A percentile compares a stretch with the other conserved stretches of the same genome.
phyloP scores from a whole-genome alignment of 495 filamentous ascomycete genomes.

The Penicillium paradoxum region DNA sequence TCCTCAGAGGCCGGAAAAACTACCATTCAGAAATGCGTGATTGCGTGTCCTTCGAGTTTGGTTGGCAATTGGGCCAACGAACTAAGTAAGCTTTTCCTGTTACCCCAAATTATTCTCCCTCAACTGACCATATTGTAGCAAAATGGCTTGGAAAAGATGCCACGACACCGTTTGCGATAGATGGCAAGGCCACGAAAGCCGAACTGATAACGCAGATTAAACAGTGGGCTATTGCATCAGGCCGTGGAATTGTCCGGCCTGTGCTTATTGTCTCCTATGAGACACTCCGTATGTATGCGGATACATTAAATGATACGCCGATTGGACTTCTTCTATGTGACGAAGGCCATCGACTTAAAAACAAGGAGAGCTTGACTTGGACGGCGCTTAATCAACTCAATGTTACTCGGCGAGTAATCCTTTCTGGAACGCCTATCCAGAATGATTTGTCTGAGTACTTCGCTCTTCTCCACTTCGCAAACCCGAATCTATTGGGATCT shows the following conservation, averaged over 20 bases:
- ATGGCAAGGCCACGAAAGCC: conserved; percentile 93
- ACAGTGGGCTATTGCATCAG: conserved; percentile 89
- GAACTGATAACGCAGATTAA: conserved; percentile 84
- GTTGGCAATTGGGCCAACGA: conserved; percentile 99
- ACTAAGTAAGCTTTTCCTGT: conserved; percentile 27
- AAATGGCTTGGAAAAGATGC: conserved; percentile 93
- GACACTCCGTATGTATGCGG: conserved; percentile 84
- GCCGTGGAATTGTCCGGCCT: conserved; percentile 83
- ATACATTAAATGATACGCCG: conserved; percentile 76
- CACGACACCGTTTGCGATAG: conserved; percentile 89
- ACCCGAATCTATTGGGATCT: conserved; percentile 85
- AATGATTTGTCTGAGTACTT: conserved; percentile 99
- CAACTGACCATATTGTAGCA: conserved; percentile 10
- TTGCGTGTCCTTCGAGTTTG: conserved; percentile 96
- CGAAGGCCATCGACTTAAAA: conserved; percentile 97
- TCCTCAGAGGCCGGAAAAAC: conserved; percentile 89
- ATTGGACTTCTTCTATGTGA: conserved; percentile 97
- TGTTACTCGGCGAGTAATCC: conserved; percentile 85
- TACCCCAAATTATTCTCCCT: background rate
- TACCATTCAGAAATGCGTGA: conserved; percentile 95
- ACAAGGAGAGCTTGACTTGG: conserved; percentile 93
- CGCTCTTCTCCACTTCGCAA: conserved; percentile 92
- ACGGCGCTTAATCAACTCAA: conserved; percentile 84
- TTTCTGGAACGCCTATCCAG: conserved; percentile 96
- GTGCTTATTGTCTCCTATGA: conserved; percentile 99